Conservation (phyloP, 1,284 basidiomycete genomes). For the Cystobasidium pallidum region DNA sequence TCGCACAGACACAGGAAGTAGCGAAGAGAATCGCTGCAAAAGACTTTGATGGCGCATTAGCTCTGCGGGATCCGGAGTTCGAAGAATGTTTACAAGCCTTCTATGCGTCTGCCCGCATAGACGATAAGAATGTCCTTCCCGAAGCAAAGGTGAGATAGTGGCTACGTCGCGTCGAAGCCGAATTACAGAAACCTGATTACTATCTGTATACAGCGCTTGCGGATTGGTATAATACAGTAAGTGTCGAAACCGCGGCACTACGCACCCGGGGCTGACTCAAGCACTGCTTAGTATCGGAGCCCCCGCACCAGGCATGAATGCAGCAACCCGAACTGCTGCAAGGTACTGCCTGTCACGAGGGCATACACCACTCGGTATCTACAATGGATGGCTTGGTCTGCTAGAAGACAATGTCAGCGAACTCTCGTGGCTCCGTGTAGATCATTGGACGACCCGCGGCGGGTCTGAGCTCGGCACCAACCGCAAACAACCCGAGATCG, state of each 20-base stretch:
- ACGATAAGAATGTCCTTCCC: slow-evolving; percentile 66
- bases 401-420: slow-evolving; percentile 84
- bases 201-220: slow-evolving; percentile 58
- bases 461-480: slow-evolving; percentile 99
- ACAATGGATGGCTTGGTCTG: slow-evolving; percentile 94
- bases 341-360: slow-evolving; percentile 91
- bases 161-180: slow-evolving; percentile 54
- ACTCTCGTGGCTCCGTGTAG: slow-evolving; percentile 94
- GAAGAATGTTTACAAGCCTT: slow-evolving; percentile 84
- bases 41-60: slow-evolving; percentile 85
- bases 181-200: neutral
- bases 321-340: slow-evolving; percentile 89
- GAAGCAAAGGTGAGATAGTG: slow-evolving; percentile 61
- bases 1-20: slow-evolving; percentile 86
- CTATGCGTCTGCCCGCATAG: slow-evolving; percentile 69
- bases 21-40: slow-evolving; percentile 78
- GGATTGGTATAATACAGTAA: slow-evolving; percentile 90
- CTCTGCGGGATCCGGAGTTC: slow-evolving; percentile 89
- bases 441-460: slow-evolving; percentile 92
- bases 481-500: slow-evolving; percentile 78
- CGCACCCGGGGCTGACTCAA: slow-evolving; percentile 7
- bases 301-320: slow-evolving; percentile 98
- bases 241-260: too few species aligned
- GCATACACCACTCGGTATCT: slow-evolving; percentile 84
- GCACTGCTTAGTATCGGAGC: slow-evolving; percentile 76